These are phyloP conservation scores for Gymnopilus dilepis DNA, from an alignment of 768 basidiomycete species.

Conservation along the genomic window DNA sequence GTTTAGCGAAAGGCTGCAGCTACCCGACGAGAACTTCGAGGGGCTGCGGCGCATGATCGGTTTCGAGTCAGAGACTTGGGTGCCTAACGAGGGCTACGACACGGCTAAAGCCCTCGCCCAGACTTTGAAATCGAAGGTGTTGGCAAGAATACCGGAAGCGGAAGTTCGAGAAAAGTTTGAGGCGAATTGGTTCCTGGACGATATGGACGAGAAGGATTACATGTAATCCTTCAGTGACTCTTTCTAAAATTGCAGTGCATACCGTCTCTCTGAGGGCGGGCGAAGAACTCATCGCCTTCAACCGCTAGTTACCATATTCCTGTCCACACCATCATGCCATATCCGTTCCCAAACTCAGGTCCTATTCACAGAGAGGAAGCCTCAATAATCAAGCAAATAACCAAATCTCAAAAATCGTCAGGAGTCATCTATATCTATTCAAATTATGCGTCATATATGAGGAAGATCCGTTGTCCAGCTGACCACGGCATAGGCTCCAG, in stretches of 20 bases:
- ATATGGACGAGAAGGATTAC: conserved; percentile 49
- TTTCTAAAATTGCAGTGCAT: too few species aligned
- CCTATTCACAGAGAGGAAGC: too few species aligned
- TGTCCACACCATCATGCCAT: too few species aligned
- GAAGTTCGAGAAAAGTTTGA: conserved; percentile 43
- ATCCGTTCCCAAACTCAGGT: too few species aligned
- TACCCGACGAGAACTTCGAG: conserved; percentile 35
- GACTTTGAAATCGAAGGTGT: conserved; percentile 39
- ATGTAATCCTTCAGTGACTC: too few species aligned
- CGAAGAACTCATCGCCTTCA: too few species aligned
- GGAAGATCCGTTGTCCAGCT: not conserved
- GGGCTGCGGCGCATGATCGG: conserved; percentile 32
- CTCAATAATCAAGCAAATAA: too few species aligned
- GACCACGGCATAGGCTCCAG: not conserved
- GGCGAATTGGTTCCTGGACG: conserved; percentile 52
- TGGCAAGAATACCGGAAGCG: conserved; percentile 34
- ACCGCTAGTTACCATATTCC: too few species aligned
- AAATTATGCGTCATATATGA: not conserved
- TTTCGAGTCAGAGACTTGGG: conserved; percentile 47
- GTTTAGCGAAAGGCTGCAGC: conserved; percentile 13
- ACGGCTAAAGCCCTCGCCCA: conserved; percentile 37
- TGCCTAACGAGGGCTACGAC: conserved; percentile 47
- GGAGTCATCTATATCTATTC: too few species aligned
- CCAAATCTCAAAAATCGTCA: too few species aligned
- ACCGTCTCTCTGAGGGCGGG: too few species aligned